Percentiles rank a stretch among this genome's conserved stretches.
phyloP scores from a whole-genome alignment of 2,329 filamentous ascomycete species.

The Ophiostoma angusticollis region DNA sequence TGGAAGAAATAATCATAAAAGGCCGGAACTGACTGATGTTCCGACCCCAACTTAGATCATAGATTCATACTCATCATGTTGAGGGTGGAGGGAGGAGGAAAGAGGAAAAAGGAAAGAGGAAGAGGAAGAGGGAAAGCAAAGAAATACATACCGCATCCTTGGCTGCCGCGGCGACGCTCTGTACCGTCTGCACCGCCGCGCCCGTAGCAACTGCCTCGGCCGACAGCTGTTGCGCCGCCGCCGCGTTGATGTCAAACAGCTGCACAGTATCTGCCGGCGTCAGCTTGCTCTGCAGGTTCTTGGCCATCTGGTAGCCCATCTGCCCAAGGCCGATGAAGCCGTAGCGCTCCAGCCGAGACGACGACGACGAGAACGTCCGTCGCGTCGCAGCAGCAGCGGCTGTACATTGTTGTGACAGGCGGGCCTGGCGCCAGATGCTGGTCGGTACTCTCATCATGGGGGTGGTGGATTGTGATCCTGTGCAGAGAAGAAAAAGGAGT shows the following conservation, averaged over 20 bases:
- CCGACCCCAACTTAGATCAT: constrained; percentile 65
- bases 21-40: constrained; percentile 12
- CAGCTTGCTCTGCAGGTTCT: constrained; percentile 46
- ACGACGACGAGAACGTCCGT: constrained; percentile 32
- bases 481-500: neutral
- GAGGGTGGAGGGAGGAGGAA: constrained; percentile 6
- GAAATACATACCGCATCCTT: constrained; percentile 35
- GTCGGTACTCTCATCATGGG: constrained; percentile 15
- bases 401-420: constrained; percentile 24
- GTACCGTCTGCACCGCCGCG: constrained; percentile 32
- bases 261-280: constrained; percentile 35
- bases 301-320: constrained; percentile 53
- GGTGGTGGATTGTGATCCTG: neutral
- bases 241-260: constrained; percentile 44
- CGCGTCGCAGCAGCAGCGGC: too few relatives aligned
- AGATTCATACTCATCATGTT: constrained; percentile 25
- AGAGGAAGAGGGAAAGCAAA: neutral
- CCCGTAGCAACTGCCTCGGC: constrained; percentile 33
- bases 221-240: constrained; percentile 33
- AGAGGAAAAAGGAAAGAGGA: neutral
- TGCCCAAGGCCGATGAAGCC: constrained; percentile 49
- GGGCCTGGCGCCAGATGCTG: constrained; percentile 17
- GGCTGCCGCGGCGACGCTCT: constrained; percentile 34
- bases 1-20: constrained; percentile 49
- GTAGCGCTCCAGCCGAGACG: constrained; percentile 37